Percentiles rank a stretch among this genome's conserved stretches.
These are phyloP conservation scores for Annulohypoxylon bovei DNA, from an alignment of 495 filamentous ascomycete genomes.

Conservation along the genomic window DNA sequence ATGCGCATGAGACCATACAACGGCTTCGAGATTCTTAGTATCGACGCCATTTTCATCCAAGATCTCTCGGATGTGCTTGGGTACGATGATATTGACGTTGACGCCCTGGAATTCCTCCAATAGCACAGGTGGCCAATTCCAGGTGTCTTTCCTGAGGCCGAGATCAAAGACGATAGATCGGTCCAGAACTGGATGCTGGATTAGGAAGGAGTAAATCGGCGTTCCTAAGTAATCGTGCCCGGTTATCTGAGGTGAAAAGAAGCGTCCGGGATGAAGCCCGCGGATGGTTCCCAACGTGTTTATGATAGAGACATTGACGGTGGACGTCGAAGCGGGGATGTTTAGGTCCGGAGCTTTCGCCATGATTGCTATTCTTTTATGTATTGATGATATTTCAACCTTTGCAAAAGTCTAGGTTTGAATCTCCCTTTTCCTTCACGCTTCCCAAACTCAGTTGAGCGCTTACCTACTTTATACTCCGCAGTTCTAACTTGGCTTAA, in stretches of 20 bases:
- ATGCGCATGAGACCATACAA: slow-evolving; percentile 70
- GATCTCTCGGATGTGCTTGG: slow-evolving; percentile 62
- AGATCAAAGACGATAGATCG: slow-evolving; percentile 67
- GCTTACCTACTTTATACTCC: not conserved
- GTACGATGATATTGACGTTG: slow-evolving; percentile 47
- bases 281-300: slow-evolving; percentile 57
- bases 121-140: slow-evolving; percentile 54
- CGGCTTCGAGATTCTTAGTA: slow-evolving; percentile 59
- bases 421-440: not conserved
- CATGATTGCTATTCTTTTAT: slow-evolving; percentile 19
- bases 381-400: not conserved
- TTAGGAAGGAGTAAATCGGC: slow-evolving; percentile 65
- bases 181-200: slow-evolving; percentile 57
- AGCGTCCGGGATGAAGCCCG: slow-evolving; percentile 43
- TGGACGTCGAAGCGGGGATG: slow-evolving; percentile 58
- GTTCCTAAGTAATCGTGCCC: slow-evolving; percentile 52
- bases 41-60: slow-evolving; percentile 58
- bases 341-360: slow-evolving; percentile 51
- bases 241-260: slow-evolving; percentile 56
- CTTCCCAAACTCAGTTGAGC: not conserved
- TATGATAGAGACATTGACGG: slow-evolving; percentile 65
- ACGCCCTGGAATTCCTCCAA: slow-evolving; percentile 33
- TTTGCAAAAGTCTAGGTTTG: not conserved
- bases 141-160: slow-evolving; percentile 63
- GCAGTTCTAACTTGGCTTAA: not conserved